phyloP scores from a whole-genome alignment of 768 basidiomycete genomes.

The Mycena epipterygia region DNA sequence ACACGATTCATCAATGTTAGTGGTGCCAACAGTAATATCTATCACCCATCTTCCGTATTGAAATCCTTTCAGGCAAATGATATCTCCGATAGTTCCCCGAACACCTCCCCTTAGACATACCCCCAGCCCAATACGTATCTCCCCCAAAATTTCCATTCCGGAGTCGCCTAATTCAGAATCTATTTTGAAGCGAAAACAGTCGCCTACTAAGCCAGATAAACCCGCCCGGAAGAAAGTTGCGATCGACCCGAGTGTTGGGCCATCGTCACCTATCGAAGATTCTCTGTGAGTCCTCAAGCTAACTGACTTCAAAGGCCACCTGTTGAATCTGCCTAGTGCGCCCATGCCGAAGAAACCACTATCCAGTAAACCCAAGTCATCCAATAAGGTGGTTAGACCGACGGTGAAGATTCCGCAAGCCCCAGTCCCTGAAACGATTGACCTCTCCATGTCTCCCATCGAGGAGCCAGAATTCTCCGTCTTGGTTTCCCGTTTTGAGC shows the following conservation, averaged over 20 bases:
- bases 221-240: conserved; percentile 23
- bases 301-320: background rate
- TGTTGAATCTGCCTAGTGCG: background rate
- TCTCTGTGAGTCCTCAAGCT: conserved; percentile 4
- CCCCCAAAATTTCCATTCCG: conserved; percentile 10
- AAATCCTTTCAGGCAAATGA: background rate
- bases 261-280: conserved; percentile 31
- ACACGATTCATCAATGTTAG: conserved; percentile 2
- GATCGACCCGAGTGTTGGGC: conserved; percentile 17
- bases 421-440: conserved; percentile 22
- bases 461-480: conserved; percentile 35
- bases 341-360: conserved; percentile 14
- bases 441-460: conserved; percentile 32
- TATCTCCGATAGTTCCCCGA: background rate
- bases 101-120: background rate
- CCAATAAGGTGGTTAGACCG: conserved; percentile 6
- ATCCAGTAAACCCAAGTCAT: conserved; percentile 20
- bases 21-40: background rate
- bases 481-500: conserved; percentile 33
- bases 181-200: conserved; percentile 28
- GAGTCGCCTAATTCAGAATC: background rate
- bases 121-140: background rate
- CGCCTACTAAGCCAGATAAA: conserved; percentile 22
- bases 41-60: background rate
- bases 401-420: conserved; percentile 17